These are phyloP conservation scores for Fusarium graminum DNA, from an alignment of 2,329 filamentous ascomycete species.

Conservation along the genomic window DNA sequence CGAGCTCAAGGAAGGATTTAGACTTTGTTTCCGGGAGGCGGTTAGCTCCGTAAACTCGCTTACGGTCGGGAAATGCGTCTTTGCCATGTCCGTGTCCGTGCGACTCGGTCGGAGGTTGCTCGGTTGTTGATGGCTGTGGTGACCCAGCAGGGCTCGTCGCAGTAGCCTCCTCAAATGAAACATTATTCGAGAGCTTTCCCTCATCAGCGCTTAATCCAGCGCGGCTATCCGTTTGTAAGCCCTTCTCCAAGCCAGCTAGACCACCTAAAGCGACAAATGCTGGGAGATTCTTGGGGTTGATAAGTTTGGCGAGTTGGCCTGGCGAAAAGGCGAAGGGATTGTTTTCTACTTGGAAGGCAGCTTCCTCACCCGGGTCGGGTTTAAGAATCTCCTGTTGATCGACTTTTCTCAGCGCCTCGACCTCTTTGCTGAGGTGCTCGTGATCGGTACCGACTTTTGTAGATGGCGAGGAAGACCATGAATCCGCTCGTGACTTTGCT, in stretches of 20 bases:
- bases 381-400: slow-evolving; percentile 59
- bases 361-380: slow-evolving; percentile 79
- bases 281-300: slow-evolving; percentile 85
- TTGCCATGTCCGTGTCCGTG: slow-evolving; percentile 9
- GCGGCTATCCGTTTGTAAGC: slow-evolving; percentile 76
- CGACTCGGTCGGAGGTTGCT: not conserved
- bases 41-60: slow-evolving; percentile 56
- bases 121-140: slow-evolving; percentile 1
- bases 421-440: slow-evolving; percentile 25
- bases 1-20: slow-evolving; percentile 69
- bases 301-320: slow-evolving; percentile 83
- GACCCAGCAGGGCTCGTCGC: slow-evolving; percentile 2
- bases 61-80: slow-evolving; percentile 37
- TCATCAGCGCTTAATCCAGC: slow-evolving; percentile 83
- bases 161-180: slow-evolving; percentile 77
- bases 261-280: slow-evolving; percentile 85
- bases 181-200: slow-evolving; percentile 67
- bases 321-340: slow-evolving; percentile 87
- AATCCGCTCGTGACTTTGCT: slow-evolving; percentile 30
- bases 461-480: slow-evolving; percentile 38
- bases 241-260: slow-evolving; percentile 78
- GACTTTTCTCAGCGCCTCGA: slow-evolving; percentile 36
- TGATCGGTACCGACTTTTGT: slow-evolving; percentile 42
- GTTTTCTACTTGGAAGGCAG: slow-evolving; percentile 76
- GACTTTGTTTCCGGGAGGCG: slow-evolving; percentile 71